Conservation (phyloP, 2,329 filamentous ascomycete species). For the Pyrenophora teres region DNA sequence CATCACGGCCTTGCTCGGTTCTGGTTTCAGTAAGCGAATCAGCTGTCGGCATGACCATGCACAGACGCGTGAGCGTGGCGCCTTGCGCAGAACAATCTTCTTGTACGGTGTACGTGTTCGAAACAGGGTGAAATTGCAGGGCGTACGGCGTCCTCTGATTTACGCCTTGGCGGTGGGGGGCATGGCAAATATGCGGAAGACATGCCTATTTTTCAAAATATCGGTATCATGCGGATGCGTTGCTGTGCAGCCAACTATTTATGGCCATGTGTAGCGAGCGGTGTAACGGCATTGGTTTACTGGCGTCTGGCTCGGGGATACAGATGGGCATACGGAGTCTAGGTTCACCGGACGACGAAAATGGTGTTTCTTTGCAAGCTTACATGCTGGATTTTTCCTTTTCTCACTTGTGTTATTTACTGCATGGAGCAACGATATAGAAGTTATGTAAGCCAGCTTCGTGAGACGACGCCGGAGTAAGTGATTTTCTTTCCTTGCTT, state of each 20-base stretch:
- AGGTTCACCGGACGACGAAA: no score
- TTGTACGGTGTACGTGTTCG: no score
- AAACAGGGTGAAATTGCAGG: no score
- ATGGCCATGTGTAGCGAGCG: slow-evolving; percentile 7
- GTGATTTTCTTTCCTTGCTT: not conserved
- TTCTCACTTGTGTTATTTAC: no score
- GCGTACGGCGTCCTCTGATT: no score
- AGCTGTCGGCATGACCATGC: not conserved
- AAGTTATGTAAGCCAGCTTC: no score
- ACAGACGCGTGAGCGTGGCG: not conserved
- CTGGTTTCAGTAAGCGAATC: slow-evolving; percentile 4
- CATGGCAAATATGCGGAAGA: not conserved
- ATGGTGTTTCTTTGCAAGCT: no score
- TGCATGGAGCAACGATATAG: no score
- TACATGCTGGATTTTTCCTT: no score
- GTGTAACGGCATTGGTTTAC: slow-evolving; percentile 1
- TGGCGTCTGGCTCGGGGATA: not conserved
- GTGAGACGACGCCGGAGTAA: no score
- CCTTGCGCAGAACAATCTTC: not conserved
- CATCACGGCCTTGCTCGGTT: not conserved
- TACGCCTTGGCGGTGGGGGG: not conserved
- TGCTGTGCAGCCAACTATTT: not conserved
- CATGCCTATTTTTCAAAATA: no score
- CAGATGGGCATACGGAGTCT: no score
- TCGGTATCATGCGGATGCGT: not conserved